Evolutionary conservation across 805 yeast genomes (phyloP).

Genomic region (Debaryomyces prosopidis): DNA sequence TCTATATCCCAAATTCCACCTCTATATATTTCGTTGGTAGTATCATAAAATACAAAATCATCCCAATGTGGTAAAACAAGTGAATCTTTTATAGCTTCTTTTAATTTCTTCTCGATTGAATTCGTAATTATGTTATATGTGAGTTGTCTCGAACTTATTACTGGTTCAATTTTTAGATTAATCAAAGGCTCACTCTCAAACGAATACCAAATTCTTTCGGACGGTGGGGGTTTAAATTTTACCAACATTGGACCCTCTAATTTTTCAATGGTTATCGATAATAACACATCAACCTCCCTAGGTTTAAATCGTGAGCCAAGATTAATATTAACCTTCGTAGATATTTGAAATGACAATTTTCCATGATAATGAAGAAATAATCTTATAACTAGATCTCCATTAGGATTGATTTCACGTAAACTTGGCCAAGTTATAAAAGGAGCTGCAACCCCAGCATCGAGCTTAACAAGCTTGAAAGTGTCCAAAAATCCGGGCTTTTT

Average conservation of each 20-base stretch:
- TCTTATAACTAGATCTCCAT: slow-evolving; percentile 68
- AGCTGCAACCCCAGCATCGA: slow-evolving; percentile 76
- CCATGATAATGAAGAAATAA: slow-evolving; percentile 72
- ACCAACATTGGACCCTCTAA: slow-evolving; percentile 74
- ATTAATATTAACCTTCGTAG: slow-evolving; percentile 76
- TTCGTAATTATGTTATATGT: slow-evolving; percentile 78
- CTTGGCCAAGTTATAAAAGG: slow-evolving; percentile 79
- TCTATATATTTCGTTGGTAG: slow-evolving; percentile 70
- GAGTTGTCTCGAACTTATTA: slow-evolving; percentile 82
- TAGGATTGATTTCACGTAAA: slow-evolving; percentile 69
- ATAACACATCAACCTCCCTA: slow-evolving; percentile 70
- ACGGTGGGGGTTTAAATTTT: slow-evolving; percentile 84
- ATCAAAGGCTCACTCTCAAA: slow-evolving; percentile 78
- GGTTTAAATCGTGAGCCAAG: slow-evolving; percentile 75
- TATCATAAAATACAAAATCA: slow-evolving; percentile 71
- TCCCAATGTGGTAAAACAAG: slow-evolving; percentile 89
- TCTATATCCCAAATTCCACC: slow-evolving; percentile 90
- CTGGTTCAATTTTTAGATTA: slow-evolving; percentile 80
- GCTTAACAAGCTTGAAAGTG: slow-evolving; percentile 70
- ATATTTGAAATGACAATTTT: slow-evolving; percentile 68
- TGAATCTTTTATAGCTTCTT: slow-evolving; percentile 76
- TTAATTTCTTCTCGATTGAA: slow-evolving; percentile 72
- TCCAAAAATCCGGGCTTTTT: slow-evolving; percentile 87
- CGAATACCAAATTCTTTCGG: slow-evolving; percentile 87
- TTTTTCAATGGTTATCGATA: slow-evolving; percentile 66